Evolutionary conservation across 1,284 basidiomycete genomes (phyloP).

Genomic region (Moesziomyces aphidis): DNA sequence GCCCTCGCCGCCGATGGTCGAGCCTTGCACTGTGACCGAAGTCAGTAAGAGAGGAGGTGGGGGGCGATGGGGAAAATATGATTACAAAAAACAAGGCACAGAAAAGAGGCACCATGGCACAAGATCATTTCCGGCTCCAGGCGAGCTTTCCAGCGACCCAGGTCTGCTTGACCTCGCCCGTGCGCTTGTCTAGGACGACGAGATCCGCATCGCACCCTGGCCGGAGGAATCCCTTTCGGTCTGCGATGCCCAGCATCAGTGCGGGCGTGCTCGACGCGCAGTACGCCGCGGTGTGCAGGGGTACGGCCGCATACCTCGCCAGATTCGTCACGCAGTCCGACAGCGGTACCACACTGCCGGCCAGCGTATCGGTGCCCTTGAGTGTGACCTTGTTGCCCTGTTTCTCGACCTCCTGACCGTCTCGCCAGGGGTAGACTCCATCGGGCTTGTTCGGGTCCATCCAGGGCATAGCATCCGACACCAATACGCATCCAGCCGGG

Average conservation of each 20-base stretch:
- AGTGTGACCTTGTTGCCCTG: conserved; percentile 83
- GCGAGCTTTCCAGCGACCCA: conserved; percentile 79
- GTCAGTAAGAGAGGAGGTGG: too few relatives aligned
- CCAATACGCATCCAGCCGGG: conserved; percentile 84
- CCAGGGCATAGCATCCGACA: conserved; percentile 89
- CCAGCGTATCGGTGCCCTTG: conserved; percentile 85
- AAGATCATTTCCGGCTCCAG: conserved; percentile 12
- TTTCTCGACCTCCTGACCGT: conserved; percentile 81
- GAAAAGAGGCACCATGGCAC: too few relatives aligned
- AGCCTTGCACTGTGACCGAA: too few relatives aligned
- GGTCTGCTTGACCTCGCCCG: conserved; percentile 78
- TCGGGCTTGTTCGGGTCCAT: conserved; percentile 85
- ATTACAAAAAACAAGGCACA: too few relatives aligned
- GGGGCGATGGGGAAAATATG: too few relatives aligned
- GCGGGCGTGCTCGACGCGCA: conserved; percentile 87
- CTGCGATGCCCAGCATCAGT: conserved; percentile 80
- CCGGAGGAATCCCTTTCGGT: conserved; percentile 81
- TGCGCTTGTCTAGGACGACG: conserved; percentile 77
- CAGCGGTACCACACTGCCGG: conserved; percentile 78
- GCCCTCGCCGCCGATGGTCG: too few relatives aligned
- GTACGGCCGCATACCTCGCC: conserved; percentile 81
- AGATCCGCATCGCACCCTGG: conserved; percentile 83
- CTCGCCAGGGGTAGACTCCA: conserved; percentile 87
- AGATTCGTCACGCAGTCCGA: conserved; percentile 86
- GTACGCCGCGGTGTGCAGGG: conserved; percentile 82